Conservation (phyloP, 495 filamentous ascomycete species). For the Sphaerosporella brunnea region DNA sequence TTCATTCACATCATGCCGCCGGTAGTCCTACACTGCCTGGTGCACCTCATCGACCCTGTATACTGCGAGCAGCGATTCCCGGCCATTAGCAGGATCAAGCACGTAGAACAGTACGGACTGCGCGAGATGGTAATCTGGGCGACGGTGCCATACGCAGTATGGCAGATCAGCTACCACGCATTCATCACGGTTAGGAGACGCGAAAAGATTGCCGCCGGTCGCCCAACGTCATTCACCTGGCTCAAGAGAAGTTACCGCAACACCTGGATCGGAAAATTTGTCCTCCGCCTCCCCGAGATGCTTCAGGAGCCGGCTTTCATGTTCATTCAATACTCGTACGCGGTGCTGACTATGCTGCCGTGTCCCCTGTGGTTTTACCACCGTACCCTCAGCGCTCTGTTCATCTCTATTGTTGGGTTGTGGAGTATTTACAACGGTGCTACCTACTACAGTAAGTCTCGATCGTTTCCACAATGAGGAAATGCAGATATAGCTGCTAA, state of each 20-base stretch:
- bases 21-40: constrained; percentile 74
- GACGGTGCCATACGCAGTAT: constrained; percentile 74
- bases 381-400: constrained; percentile 56
- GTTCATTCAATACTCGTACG: constrained; percentile 85
- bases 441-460: constrained; percentile 62
- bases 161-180: constrained; percentile 83
- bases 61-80: constrained; percentile 59
- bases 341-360: constrained; percentile 78
- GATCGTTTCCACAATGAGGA: no score
- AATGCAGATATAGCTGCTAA: no score
- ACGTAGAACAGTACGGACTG: constrained; percentile 61
- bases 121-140: constrained; percentile 82
- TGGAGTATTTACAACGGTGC: constrained; percentile 93
- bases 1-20: constrained; percentile 99
- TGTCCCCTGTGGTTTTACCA: constrained; percentile 93
- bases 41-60: constrained; percentile 55
- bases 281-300: constrained; percentile 52
- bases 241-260: constrained; percentile 76
- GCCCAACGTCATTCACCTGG: constrained; percentile 95
- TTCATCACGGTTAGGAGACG: constrained; percentile 61
- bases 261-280: constrained; percentile 68
- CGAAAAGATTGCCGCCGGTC: constrained; percentile 87
- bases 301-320: constrained; percentile 87
- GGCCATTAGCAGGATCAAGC: constrained; percentile 67
- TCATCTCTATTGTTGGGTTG: constrained; percentile 60